Evolutionary conservation across 129 eudicot species (phyloP).

Genomic region (Pulicaria dysenterica): DNA sequence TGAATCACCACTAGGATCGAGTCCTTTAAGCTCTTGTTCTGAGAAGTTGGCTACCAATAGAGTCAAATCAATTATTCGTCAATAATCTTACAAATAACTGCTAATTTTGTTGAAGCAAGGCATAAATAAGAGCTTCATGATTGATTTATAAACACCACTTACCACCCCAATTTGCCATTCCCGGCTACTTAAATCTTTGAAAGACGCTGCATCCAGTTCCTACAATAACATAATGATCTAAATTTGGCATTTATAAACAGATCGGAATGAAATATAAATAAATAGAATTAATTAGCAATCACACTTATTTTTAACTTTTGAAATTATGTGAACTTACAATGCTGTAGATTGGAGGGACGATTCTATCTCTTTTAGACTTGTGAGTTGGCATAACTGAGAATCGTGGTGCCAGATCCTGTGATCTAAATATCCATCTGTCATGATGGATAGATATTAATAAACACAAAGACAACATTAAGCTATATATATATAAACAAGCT

Average conservation of each 20-base stretch:
- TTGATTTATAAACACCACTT: conserved; percentile 19
- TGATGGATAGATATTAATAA: conserved; percentile 13
- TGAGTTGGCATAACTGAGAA: conserved; percentile 87
- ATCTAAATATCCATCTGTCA: conserved; percentile 94
- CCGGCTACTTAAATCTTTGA: conserved; percentile 65
- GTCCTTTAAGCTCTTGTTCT: conserved; percentile 50
- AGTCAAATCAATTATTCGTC: not conserved
- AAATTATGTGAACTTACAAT: conserved; percentile 51
- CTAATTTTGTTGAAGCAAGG: not conserved
- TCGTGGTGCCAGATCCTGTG: conserved; percentile 78
- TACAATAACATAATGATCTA: conserved; percentile 27
- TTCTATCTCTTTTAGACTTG: conserved; percentile 52
- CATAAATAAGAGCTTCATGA: too few relatives aligned
- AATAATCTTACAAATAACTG: conserved; percentile 1
- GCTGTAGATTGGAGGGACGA: conserved; percentile 86
- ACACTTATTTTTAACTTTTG: not conserved
- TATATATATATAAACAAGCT: not conserved
- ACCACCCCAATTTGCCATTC: conserved; percentile 99
- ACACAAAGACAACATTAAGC: not conserved
- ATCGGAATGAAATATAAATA: not conserved
- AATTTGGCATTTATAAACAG: too few relatives aligned
- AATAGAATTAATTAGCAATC: not conserved
- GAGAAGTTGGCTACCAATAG: conserved; percentile 65
- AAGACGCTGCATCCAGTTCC: conserved; percentile 90
- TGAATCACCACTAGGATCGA: conserved; percentile 78